These are phyloP conservation scores for Tillandsia leiboldiana DNA, from an alignment of 176 grass and related monocot species.

Conservation along the genomic window DNA sequence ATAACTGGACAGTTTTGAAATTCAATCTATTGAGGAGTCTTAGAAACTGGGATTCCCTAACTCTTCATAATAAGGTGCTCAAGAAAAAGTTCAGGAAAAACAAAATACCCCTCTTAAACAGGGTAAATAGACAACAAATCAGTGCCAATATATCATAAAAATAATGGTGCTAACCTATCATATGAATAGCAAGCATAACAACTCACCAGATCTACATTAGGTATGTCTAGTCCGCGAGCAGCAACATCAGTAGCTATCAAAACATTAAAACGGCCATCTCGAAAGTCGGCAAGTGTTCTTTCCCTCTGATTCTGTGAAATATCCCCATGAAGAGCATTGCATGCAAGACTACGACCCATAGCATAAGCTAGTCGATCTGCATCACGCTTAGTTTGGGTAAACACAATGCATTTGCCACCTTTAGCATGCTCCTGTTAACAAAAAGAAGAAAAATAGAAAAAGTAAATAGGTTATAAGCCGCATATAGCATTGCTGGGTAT, in stretches of 20 bases:
- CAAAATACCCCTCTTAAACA: neutral
- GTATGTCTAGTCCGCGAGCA: slow-evolving; percentile 92
- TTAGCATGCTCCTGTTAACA: slow-evolving; percentile 69
- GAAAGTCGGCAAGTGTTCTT: slow-evolving; percentile 74
- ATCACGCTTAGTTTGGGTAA: slow-evolving; percentile 94
- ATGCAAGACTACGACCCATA: slow-evolving; percentile 74
- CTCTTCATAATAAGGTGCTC: neutral
- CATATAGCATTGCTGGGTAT: neutral
- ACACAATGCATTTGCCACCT: slow-evolving; percentile 93
- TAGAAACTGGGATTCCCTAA: neutral
- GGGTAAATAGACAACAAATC: neutral
- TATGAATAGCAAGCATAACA: neutral
- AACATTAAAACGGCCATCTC: slow-evolving; percentile 76
- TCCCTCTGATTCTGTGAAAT: slow-evolving; percentile 94
- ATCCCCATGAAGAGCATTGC: slow-evolving; percentile 83
- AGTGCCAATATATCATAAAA: neutral
- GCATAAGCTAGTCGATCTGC: slow-evolving; percentile 74
- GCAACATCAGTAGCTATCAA: slow-evolving; percentile 88
- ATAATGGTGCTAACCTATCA: neutral
- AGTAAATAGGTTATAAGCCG: neutral
- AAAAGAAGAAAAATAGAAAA: slow-evolving; percentile 5
- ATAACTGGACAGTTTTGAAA: neutral
- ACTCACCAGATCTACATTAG: slow-evolving; percentile 91
- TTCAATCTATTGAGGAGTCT: neutral
- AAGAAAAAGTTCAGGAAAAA: neutral